phyloP scores from a whole-genome alignment of 2,329 filamentous ascomycete genomes.

The Periglandula ipomoeae region DNA sequence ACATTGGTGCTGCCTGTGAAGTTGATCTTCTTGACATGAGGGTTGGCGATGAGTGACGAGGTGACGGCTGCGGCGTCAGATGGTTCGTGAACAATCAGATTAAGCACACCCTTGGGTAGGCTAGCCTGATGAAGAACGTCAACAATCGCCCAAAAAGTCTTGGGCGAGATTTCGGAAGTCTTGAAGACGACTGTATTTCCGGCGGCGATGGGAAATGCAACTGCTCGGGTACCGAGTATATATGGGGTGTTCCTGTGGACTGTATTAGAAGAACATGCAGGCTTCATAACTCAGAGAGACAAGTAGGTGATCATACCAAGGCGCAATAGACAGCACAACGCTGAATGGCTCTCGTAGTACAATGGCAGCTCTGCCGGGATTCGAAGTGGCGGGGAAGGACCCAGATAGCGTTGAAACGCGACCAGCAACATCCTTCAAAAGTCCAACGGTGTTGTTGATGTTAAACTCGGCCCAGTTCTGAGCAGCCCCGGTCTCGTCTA shows the following conservation, averaged over 20 bases:
- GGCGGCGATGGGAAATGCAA: conserved; percentile 59
- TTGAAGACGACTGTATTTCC: conserved; percentile 74
- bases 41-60: conserved; percentile 55
- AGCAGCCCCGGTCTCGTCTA: conserved; percentile 35
- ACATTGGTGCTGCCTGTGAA: conserved; percentile 74
- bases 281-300: not conserved
- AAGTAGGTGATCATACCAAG: conserved; percentile 50
- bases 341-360: conserved; percentile 70
- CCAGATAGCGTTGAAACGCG: conserved; percentile 30
- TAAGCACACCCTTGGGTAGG: conserved; percentile 65
- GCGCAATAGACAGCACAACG: conserved; percentile 69
- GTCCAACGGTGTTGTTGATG: conserved; percentile 23
- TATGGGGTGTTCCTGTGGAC: conserved; percentile 46
- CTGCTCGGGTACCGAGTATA: conserved; percentile 43
- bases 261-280: not conserved
- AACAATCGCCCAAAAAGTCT: conserved; percentile 52
- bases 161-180: conserved; percentile 58
- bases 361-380: conserved; percentile 39
- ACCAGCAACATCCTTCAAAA: conserved; percentile 34
- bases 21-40: conserved; percentile 67
- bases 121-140: conserved; percentile 64
- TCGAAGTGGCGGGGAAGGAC: conserved; percentile 23
- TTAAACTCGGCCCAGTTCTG: conserved; percentile 33
- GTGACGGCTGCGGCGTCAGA: conserved; percentile 61
- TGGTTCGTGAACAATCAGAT: conserved; percentile 58